Base-by-base conservation (phyloP, 768 basidiomycete genomes). In the Lactifluus piperatus region DNA sequence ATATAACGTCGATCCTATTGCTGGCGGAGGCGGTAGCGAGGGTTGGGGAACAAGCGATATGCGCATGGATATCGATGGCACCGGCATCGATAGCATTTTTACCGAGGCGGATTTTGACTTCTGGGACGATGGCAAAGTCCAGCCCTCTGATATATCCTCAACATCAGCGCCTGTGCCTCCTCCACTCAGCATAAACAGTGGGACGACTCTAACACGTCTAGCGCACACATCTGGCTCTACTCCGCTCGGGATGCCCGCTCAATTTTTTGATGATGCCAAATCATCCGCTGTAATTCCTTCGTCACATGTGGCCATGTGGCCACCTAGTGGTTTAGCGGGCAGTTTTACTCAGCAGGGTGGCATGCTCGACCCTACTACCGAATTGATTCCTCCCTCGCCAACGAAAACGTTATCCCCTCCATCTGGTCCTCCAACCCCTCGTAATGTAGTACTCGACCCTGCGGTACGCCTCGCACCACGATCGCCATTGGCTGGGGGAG, bases 31-130 rank as follows among this genome's bases (percentile, higher is more conserved):
- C 16, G 62, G 65, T 8, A 65, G 66, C n/a, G 64, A 68, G 44
- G 59, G 27, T 22, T 63, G 62, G 62, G 51, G 46, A 43, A 36
- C 66, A 20, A 58, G 66, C 30, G 64, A 62, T 44, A 60, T 67
- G 32, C 69, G 65, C 39, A 68, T 70, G 51, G 71, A 71, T 51
- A 71, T 63, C 18, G 69, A 61, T 26, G 63, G 62, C 43, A 65
- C 65, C 32, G 68, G 67, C 43, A 62, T 72, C 27, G 71, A 70
- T 51, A 70, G 68, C 30, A 65, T 70, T 34, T 85, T 92, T 65
- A 91, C 91, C 0, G 91, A 94, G 52, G 91, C 91, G 56, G 91
- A 94, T 70, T 94, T 93, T 70, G 86, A 81, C 68, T 93, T 90
- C 71, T 94, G 92, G 68, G 89, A 93, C 16, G 54, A 60, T 67